phyloP scores from a whole-genome alignment of 2,329 filamentous ascomycete species.

The Microcyclospora pomicola region DNA sequence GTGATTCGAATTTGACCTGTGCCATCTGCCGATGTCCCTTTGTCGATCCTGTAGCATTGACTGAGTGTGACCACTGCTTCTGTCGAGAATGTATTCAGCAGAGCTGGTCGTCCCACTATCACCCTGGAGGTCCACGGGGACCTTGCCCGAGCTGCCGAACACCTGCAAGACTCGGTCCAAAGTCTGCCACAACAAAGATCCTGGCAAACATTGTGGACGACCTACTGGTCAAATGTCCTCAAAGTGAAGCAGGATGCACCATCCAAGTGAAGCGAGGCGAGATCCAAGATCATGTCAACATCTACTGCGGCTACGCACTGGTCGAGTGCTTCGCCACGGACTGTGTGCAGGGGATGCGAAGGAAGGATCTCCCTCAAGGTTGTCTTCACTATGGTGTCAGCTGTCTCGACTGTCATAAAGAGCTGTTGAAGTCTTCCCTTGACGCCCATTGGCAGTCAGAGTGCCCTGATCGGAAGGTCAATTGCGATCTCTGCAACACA shows the following conservation, averaged over 20 bases:
- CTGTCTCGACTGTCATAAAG: slow-evolving; percentile 40
- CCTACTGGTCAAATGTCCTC: slow-evolving; percentile 45
- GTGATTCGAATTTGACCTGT: slow-evolving; percentile 49
- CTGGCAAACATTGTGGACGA: slow-evolving; percentile 49
- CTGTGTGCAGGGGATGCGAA: slow-evolving; percentile 39
- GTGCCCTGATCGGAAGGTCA: slow-evolving; percentile 37
- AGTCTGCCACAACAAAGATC: slow-evolving; percentile 33
- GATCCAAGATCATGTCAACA: slow-evolving; percentile 45
- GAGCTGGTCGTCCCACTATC: slow-evolving; percentile 28
- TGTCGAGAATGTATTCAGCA: slow-evolving; percentile 44
- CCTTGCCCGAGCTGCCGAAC: slow-evolving; percentile 46
- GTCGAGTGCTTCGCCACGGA: slow-evolving; percentile 38
- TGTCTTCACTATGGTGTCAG: slow-evolving; percentile 41
- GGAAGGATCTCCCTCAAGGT: slow-evolving; percentile 39
- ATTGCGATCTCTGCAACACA: slow-evolving; percentile 30
- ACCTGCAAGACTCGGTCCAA: slow-evolving; percentile 25
- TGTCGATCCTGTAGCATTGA: slow-evolving; percentile 40
- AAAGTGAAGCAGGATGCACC: slow-evolving; percentile 38
- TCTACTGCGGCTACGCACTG: slow-evolving; percentile 43
- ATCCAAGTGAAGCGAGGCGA: slow-evolving; percentile 41
- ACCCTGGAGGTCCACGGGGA: slow-evolving; percentile 18
- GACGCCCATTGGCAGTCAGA: slow-evolving; percentile 27
- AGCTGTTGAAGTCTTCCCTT: slow-evolving; percentile 41
- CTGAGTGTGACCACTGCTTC: slow-evolving; percentile 51
- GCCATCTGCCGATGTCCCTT: slow-evolving; percentile 52